Percentiles rank a stretch among this genome's conserved stretches.
phyloP scores from a whole-genome alignment of 2,329 filamentous ascomycete species.

The Ophiostoma sp. region DNA sequence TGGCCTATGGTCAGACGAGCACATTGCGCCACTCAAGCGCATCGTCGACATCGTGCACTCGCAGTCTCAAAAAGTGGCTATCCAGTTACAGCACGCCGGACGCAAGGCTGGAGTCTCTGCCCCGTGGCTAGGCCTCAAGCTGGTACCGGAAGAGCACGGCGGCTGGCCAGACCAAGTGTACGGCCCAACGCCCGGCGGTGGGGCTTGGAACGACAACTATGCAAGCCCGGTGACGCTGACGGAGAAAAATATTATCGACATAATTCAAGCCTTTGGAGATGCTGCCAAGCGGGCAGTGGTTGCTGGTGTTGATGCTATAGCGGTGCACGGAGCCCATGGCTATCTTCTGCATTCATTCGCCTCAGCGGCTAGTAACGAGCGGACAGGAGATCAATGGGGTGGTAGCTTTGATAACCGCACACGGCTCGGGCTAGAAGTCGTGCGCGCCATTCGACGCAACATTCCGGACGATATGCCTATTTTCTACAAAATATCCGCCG shows the following conservation, averaged over 20 bases:
- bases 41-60: slow-evolving; percentile 50
- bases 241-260: neutral
- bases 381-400: slow-evolving; percentile 60
- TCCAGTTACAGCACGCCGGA: slow-evolving; percentile 64
- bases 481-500: slow-evolving; percentile 66
- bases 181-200: slow-evolving; percentile 30
- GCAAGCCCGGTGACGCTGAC: slow-evolving; percentile 34
- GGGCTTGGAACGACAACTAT: slow-evolving; percentile 22
- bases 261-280: slow-evolving; percentile 49
- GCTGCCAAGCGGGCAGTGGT: slow-evolving; percentile 50
- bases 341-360: slow-evolving; percentile 69
- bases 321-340: slow-evolving; percentile 73
- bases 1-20: slow-evolving; percentile 37
- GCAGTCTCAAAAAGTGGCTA: slow-evolving; percentile 1
- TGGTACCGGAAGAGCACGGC: slow-evolving; percentile 36
- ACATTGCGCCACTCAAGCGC: slow-evolving; percentile 34
- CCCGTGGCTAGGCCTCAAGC: slow-evolving; percentile 49
- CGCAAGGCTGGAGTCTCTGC: slow-evolving; percentile 48
- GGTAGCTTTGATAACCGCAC: slow-evolving; percentile 66
- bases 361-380: slow-evolving; percentile 62
- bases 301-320: slow-evolving; percentile 62
- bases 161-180: slow-evolving; percentile 43
- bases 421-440: slow-evolving; percentile 61
- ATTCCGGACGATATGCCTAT: slow-evolving; percentile 66
- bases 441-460: slow-evolving; percentile 51